Percentiles rank a stretch among this genome's conserved stretches.
Conservation (phyloP, 305 asterid species). For the Fraxinus sp. region DNA sequence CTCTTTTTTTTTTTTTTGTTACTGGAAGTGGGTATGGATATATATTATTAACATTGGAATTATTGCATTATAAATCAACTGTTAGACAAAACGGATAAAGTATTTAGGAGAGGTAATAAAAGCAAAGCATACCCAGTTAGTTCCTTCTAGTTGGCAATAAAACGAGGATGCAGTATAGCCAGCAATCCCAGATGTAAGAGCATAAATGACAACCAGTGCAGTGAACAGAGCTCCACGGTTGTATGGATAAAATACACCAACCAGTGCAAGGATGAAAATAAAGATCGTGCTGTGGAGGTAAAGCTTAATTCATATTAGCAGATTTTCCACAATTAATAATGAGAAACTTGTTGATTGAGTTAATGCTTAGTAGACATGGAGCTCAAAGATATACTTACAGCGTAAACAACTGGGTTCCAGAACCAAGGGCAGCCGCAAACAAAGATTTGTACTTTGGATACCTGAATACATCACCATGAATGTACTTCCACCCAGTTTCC, state of each 20-base stretch:
- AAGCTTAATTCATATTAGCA: background rate
- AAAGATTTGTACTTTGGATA: slow-evolving; percentile 66
- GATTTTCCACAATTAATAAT: background rate
- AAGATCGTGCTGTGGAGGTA: slow-evolving; percentile 43
- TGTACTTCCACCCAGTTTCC: slow-evolving; percentile 85
- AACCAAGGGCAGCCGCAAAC: slow-evolving; percentile 73
- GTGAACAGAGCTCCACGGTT: slow-evolving; percentile 81
- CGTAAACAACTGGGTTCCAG: slow-evolving; percentile 77
- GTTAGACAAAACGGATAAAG: background rate
- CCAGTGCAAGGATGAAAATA: slow-evolving; percentile 62
- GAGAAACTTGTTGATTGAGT: background rate
- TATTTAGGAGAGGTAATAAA: background rate
- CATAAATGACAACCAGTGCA: slow-evolving; percentile 69
- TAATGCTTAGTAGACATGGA: background rate
- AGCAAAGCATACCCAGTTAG: slow-evolving; percentile 54
- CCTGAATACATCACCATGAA: slow-evolving; percentile 84
- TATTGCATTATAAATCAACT: background rate
- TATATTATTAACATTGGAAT: background rate
- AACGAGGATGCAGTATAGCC: slow-evolving; percentile 66
- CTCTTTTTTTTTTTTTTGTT: background rate
- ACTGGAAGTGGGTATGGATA: background rate
- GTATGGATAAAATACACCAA: slow-evolving; percentile 77
- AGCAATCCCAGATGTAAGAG: slow-evolving; percentile 70
- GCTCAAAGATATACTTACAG: slow-evolving; percentile 42
- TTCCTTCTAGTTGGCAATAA: slow-evolving; percentile 74